These are phyloP conservation scores for Ophiostoma sp. DNA, from an alignment of 2,329 filamentous ascomycete species.

Conservation along the genomic window DNA sequence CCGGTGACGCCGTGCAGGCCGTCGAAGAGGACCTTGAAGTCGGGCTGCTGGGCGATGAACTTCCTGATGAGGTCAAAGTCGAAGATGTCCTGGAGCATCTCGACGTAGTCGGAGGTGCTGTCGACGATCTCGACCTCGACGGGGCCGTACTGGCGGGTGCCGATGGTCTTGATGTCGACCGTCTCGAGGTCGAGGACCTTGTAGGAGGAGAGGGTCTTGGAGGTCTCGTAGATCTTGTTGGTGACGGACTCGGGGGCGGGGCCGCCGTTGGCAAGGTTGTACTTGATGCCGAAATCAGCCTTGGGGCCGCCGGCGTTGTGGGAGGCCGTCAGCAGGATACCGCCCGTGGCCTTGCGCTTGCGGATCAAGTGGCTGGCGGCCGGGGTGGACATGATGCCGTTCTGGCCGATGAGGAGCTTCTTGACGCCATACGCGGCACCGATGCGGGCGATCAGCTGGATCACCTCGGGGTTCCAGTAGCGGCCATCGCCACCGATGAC, in stretches of 20 bases:
- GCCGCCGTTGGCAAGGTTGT: constrained; percentile 94
- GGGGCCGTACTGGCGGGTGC: constrained; percentile 73
- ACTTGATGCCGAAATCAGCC: constrained; percentile 99
- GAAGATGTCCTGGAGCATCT: constrained; percentile 97
- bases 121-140: constrained; percentile 95
- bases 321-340: constrained; percentile 92
- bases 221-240: constrained; percentile 93
- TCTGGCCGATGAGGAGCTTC: constrained; percentile 94
- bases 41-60: constrained; percentile 78
- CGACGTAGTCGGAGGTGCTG: constrained; percentile 83
- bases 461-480: constrained; percentile 94
- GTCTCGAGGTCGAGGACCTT: constrained; percentile 85
- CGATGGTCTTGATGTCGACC: constrained; percentile 76
- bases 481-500: constrained; percentile 97
- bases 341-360: constrained; percentile 89
- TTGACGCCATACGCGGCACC: constrained; percentile 95
- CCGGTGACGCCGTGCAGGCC: constrained; percentile 92
- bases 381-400: constrained; percentile 94
- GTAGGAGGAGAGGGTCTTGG: constrained; percentile 85
- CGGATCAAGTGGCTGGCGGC: constrained; percentile 95
- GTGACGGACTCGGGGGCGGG: constrained; percentile 94
- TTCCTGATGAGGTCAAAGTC: constrained; percentile 94
- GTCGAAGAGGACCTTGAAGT: constrained; percentile 97
- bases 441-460: constrained; percentile 96
- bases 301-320: constrained; percentile 95